Percentiles rank a stretch among this genome's conserved stretches.
These are phyloP conservation scores for Smithsoniella earleae DNA, from an alignment of 163 green algal species.

Conservation along the genomic window DNA sequence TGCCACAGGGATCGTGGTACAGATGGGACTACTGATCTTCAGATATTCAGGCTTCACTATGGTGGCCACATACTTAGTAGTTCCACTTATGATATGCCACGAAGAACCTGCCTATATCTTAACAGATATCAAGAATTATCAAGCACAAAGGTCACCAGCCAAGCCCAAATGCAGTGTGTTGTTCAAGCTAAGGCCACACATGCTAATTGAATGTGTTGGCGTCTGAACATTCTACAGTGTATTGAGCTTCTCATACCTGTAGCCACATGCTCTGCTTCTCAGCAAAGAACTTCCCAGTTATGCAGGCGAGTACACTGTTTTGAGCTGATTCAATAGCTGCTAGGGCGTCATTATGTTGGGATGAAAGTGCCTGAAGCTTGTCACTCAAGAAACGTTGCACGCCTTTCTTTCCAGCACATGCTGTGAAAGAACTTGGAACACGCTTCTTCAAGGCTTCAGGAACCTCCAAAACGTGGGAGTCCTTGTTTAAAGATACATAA, in stretches of 20 bases:
- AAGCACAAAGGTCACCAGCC: not conserved
- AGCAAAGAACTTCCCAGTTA: constrained; percentile 47
- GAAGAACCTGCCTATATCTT: too few relatives aligned
- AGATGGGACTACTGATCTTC: too few relatives aligned
- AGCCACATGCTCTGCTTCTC: constrained; percentile 55
- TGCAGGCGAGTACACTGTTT: constrained; percentile 46
- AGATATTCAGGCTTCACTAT: too few relatives aligned
- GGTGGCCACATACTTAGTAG: too few relatives aligned
- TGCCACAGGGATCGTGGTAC: too few relatives aligned
- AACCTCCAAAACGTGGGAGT: constrained; percentile 82
- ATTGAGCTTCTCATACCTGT: not conserved
- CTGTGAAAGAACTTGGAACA: not conserved
- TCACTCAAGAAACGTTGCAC: constrained; percentile 68
- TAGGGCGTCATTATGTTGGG: constrained; percentile 39
- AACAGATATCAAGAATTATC: too few relatives aligned
- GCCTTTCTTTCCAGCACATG: constrained; percentile 57
- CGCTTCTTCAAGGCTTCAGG: constrained; percentile 41
- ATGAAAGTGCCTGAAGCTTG: constrained; percentile 53
- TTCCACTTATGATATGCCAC: too few relatives aligned
- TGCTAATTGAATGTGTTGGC: too few relatives aligned
- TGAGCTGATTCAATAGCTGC: constrained; percentile 55
- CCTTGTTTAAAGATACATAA: constrained; percentile 77
- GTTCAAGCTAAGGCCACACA: too few relatives aligned
- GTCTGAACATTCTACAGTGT: not conserved
- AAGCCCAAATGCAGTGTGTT: not conserved